phyloP scores from a whole-genome alignment of 768 basidiomycete genomes.

The Galerina marginata region DNA sequence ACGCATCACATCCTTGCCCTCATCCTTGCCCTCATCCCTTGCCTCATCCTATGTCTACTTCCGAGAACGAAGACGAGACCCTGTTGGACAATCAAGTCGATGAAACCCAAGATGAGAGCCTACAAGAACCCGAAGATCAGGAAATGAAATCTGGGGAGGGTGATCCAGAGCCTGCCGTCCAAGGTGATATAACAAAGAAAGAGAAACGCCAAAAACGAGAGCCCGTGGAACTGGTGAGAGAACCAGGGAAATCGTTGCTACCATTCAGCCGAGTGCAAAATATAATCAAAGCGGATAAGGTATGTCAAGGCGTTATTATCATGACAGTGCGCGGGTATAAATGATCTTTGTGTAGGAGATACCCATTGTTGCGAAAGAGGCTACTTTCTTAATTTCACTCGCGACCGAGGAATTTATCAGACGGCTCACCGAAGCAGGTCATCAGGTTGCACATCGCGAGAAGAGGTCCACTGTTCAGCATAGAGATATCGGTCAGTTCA shows the following conservation, averaged over 20 bases:
- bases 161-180: conserved; percentile 2
- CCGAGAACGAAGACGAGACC: conserved; percentile 11
- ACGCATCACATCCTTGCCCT: too few relatives aligned
- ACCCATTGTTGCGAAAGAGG: conserved; percentile 77
- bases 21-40: too few relatives aligned
- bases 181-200: conserved; percentile 17
- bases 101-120: conserved; percentile 3
- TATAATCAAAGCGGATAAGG: conserved; percentile 89
- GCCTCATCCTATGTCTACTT: conserved; percentile 5
- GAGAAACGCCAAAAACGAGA: conserved; percentile 35
- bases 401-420: conserved; percentile 91
- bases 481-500: conserved; percentile 73
- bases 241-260: conserved; percentile 71
- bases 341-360: conserved; percentile 58
- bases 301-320: conserved; percentile 16
- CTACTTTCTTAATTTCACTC: conserved; percentile 76
- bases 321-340: background rate
- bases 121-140: conserved; percentile 5
- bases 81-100: conserved; percentile 14
- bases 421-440: conserved; percentile 72
- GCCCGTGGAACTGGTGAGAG: conserved; percentile 31
- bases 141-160: background rate
- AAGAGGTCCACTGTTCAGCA: conserved; percentile 78
- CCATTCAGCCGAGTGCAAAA: conserved; percentile 82
- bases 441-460: conserved; percentile 71